Evolutionary conservation across 352 stramenopile species (phyloP).

Genomic region (Pythium brachiatum): DNA sequence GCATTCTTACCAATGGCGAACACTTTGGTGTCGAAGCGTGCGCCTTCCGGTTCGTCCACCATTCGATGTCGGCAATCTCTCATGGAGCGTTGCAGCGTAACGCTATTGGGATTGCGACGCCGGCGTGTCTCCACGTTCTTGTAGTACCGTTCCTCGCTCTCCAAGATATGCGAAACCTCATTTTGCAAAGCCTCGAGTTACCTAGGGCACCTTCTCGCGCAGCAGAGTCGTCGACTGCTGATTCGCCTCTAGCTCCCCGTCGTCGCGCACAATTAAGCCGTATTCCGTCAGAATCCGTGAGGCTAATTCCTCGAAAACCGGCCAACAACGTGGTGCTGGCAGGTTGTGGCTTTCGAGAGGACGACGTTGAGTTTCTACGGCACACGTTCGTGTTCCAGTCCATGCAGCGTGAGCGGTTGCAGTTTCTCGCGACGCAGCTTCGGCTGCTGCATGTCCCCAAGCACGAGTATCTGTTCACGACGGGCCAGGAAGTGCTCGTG

Average conservation of each 20-base stretch:
- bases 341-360: conserved; percentile 17
- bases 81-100: conserved; percentile 47
- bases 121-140: conserved; percentile 35
- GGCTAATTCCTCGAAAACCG: neutral
- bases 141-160: conserved; percentile 32
- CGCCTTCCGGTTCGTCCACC: conserved; percentile 38
- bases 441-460: conserved; percentile 28
- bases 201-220: neutral
- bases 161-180: conserved; percentile 27
- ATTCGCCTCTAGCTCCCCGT: conserved; percentile 14
- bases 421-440: conserved; percentile 50
- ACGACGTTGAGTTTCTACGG: conserved; percentile 30
- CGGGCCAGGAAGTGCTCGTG: conserved; percentile 38
- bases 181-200: neutral
- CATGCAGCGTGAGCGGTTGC: conserved; percentile 32
- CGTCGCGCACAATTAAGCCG: neutral
- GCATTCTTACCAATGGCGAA: conserved; percentile 35
- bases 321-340: neutral
- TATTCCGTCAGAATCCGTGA: neutral
- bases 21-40: conserved; percentile 48
- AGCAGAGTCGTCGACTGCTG: neutral
- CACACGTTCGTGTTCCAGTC: conserved; percentile 47
- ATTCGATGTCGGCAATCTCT: conserved; percentile 35
- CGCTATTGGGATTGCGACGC: conserved; percentile 39
- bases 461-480: conserved; percentile 58